Base-by-base conservation (phyloP, 2,329 filamentous ascomycete genomes). In the Diaporthe helianthi region DNA sequence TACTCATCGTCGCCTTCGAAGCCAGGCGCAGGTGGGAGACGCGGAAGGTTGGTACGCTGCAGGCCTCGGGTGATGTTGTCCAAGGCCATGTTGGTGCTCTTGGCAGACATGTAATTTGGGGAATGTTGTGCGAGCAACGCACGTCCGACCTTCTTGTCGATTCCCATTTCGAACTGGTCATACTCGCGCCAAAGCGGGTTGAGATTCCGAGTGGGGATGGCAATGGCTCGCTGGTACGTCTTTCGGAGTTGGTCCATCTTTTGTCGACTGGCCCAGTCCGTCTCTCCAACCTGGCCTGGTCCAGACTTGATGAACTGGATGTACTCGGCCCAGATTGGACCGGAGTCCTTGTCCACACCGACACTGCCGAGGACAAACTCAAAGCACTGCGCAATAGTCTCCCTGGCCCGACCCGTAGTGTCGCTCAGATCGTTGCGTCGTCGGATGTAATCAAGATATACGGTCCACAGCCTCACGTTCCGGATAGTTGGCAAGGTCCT, bases 101-200 rank as follows among this genome's bases (percentile, higher is more conserved):
- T 91, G 65, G 97, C 96, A 19, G 94, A 97, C 94, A 99, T 97
- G 79, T 98, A 99, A 3, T 92, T 89, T 1, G 95, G 92, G 0
- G 95, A 98, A 71, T 92, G 91, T 76, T 99, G 96, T 77, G 97
- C 94, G 4, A 99, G 86, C 74, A 97, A 94, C 80, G 98, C 98
- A 29, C 95, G 93, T 51, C 93, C 96, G 51, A 94, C 97, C 73
- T 93, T 88, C 80, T 97, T 98, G 83, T 98, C 98, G 69, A 98
- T 81, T 7, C 91, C 89, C 88, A 96, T 94, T 81, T 99, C 96
- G 76, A 99, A 99, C 74, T 93, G 90, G 78, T 98, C 94, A 77
- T 99, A 99, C 76, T 99, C 95, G 78, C 97, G 97, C 97, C 96
- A 99, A 17, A 99, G 83, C 65, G 87, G 87, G 76, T 95, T 93